Base-by-base conservation (phyloP, 768 basidiomycete species). In the Leccinum longicurvipes region DNA sequence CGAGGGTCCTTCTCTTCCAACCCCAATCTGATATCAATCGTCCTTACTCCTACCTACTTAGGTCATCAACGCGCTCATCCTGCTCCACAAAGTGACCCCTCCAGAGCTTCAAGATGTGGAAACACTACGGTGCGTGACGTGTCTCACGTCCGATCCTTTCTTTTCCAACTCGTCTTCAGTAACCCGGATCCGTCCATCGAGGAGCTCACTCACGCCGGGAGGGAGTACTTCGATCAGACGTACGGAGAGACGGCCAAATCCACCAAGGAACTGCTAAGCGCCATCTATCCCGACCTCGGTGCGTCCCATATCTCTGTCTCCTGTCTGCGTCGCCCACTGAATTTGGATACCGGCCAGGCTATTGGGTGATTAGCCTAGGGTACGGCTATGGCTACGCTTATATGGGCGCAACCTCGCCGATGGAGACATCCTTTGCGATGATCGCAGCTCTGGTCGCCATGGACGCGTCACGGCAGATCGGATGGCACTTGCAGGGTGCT, bases 251-350 rank as follows among this genome's bases (percentile, higher is more conserved):
- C 81, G 2, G 79, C 83, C 7, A 67, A 74, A 25, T 44, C 65
- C 2, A 79, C 85, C 3, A 79, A 81, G 56, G 57, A 50, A 3
- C 58, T 85, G n/a, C 65, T 88, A 17, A 69, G 74, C 60, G 59
- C 69, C 11, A 75, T 81, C 27, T 84, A 84, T 66, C 85, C 86
- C 0, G 86, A 88, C 63, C 73, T 87, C 65, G 85, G 86, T 85
- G 60, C 56, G 77, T 51, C n/a, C 17, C 21, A 8, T 36, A n/a
- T 25, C 51, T 17, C 9, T 9, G 12, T 8, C 6, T 23, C 3
- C 1, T 3, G 6, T 29, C 7, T 24, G 5, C 4, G 6, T 21
- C 21, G 24, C 34, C 53, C 46, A 41, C 50, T 44, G 3, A 57
- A 11, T 0, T 12, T 6, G 32, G 3, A 15, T 15, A 34, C 17